Evolutionary conservation across 768 basidiomycete species (phyloP), one percentile per base, ranked within the genome.

Genomic region (Porphyrellus cyaneotinctus): DNA sequence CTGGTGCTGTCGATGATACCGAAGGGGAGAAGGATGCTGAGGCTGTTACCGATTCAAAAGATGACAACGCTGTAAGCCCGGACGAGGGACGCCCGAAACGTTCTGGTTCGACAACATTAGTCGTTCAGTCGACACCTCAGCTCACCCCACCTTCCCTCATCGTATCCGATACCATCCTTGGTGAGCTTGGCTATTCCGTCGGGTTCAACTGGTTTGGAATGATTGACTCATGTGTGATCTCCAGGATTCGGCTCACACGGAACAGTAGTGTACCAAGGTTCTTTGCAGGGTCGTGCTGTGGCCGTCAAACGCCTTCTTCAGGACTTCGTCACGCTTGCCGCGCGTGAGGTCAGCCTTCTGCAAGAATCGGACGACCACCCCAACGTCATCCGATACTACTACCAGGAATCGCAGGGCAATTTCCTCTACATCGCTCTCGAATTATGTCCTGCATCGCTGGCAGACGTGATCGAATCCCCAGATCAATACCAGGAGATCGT

Each of bases 361-460:
- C 94, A 97, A 73, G 94, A 97, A 67, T 90, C 91, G 43, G 97
- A 99, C 75, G 93, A 95, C 67, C 97, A 99, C 63, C 93, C 93
- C 17, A 97, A 99, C 72, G 97, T 99, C 68, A 95, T 98, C 61
- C 87, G 93, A 26, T 97, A 99, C 67, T 99, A 94, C 71, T 98
- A 92, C 71, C 94, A 98, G 75, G 95, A 98, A 74, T 78, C 88
- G 4, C 88, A 90, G 26, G 85, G 85, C 20, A 93, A 90, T 63
- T 98, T 98, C 76, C 83, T 98, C 11, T 98, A 95, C 71, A 98
- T 99, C 57, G 97, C 97, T 3, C 85, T 99, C 38, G 97, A 99
- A 64, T 78, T 98, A 5, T 94, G 93, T 65, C 92, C 91, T 0
- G 90, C 88, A 2, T 91, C 91, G 4, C 83, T 97, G 1, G 91